Percentiles rank a stretch among this genome's conserved stretches.
These are phyloP conservation scores for Nannochloropsis oceanica DNA, from an alignment of 108 stramenopile genomes.

Conservation along the genomic window DNA sequence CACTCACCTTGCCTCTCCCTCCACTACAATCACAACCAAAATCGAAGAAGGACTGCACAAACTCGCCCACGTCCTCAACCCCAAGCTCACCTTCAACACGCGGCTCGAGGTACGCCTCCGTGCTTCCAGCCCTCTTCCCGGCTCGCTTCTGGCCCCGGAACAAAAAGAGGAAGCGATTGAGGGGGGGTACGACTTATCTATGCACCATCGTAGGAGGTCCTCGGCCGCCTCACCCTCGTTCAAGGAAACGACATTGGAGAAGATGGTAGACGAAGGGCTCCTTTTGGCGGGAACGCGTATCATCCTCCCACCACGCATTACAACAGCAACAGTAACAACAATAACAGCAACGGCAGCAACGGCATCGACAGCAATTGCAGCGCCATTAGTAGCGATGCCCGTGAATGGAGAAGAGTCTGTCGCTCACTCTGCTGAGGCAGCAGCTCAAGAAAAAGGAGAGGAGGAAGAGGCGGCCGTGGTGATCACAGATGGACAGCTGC, in stretches of 20 bases:
- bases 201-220: no score
- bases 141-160: background rate
- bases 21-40: no score
- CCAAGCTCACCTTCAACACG: background rate
- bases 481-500: background rate
- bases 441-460: background rate
- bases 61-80: background rate
- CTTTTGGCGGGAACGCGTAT: background rate
- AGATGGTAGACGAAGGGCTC: background rate
- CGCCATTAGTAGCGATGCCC: background rate
- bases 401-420: background rate
- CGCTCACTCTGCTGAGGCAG: no score
- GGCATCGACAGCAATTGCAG: no score
- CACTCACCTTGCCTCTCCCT: no score
- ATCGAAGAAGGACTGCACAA: background rate
- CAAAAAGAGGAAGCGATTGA: no score
- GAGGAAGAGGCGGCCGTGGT: background rate
- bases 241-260: background rate
- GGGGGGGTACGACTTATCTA: no score
- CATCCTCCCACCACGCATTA: background rate
- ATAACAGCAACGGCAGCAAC: no score
- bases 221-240: background rate
- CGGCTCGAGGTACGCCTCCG: background rate
- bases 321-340: background rate
- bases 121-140: background rate